Evolutionary conservation across 345 rosid species (phyloP), one percentile per base, ranked within the genome.

Genomic region (Garcia nutans): DNA sequence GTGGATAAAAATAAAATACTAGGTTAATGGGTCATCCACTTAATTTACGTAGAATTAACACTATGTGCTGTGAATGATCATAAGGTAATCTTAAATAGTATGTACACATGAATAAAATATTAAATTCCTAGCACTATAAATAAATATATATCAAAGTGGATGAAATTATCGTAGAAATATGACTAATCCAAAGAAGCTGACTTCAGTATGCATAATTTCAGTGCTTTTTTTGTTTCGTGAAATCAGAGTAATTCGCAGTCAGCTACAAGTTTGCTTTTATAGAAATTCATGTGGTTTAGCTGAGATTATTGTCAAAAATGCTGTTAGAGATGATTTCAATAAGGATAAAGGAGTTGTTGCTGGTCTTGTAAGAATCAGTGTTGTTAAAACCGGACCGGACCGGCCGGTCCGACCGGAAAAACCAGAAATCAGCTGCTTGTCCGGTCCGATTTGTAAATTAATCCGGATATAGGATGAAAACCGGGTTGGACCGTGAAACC

Each of bases 221-320:
- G 5, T 81, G 5, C 3, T 26, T 7, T 19, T 78, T 11, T 7
- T 71, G 69, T 42, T 77, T 68, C 76, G 49, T 49, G 44, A 47
- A 70, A 64, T 33, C 0, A 6, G 69, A 55, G 86, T n/a, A n/a
- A n/a, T 76, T 26, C n/a, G 31, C 47, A 84, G 86, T 65, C 83
- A 84, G 49, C 89, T 86, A 75, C 74, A 79, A 76, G 74, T 84
- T 15, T 89, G 89, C 12, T 89, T 81, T 71, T 89, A 89, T 68
- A 10, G 10, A 4, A 44, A 59, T 20, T 74, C 79, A 10, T 88
- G 93, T 68, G 1, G 33, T 15, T 10, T 65, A n/a, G 89, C 83
- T 28, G 91, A 89, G 76, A 76, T 73, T 55, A 75, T 86, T n/a
- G 84, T 89, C 2, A 86, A 82, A 78, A 74, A 47, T 13, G 87